phyloP scores from a whole-genome alignment of 1,284 basidiomycete genomes.

The Waitea zeae region DNA sequence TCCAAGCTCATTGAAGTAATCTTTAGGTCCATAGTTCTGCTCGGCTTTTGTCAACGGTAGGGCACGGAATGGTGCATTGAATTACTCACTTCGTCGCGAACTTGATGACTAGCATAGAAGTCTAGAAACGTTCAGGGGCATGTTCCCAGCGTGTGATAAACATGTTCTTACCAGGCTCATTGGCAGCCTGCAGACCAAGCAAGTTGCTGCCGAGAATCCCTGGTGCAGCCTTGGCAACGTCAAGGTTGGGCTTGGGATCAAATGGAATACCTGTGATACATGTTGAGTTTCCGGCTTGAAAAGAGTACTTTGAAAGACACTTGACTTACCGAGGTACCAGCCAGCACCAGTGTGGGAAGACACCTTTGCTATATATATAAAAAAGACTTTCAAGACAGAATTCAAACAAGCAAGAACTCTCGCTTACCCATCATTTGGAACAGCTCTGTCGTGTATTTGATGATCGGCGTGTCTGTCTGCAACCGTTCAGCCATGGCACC shows the following conservation, averaged over 20 bases:
- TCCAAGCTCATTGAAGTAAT: slow-evolving; percentile 35
- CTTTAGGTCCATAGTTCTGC: slow-evolving; percentile 17
- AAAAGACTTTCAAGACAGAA: no score
- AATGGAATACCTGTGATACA: slow-evolving; percentile 23
- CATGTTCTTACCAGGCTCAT: no score
- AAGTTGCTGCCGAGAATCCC: slow-evolving; percentile 23
- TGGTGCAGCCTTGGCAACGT: slow-evolving; percentile 26
- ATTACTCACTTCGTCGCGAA: no score
- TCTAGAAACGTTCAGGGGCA: no score
- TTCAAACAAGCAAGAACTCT: no score
- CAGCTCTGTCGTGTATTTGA: slow-evolving; percentile 37
- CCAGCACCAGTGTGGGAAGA: slow-evolving; percentile 30
- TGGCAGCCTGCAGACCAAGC: slow-evolving; percentile 28
- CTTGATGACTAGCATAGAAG: slow-evolving; percentile 17
- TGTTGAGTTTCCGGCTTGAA: slow-evolving; percentile 27
- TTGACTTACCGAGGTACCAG: slow-evolving; percentile 34
- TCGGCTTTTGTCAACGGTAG: background rate
- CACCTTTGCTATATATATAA: no score
- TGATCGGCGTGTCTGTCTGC: slow-evolving; percentile 35
- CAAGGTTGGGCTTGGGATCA: no score
- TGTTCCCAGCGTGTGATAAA: no score
- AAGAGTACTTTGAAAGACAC: background rate
- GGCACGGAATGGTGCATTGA: slow-evolving; percentile 1
- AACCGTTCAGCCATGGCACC: background rate
- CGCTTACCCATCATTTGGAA: slow-evolving; percentile 38